Evolutionary conservation across 2,329 filamentous ascomycete genomes (phyloP), one percentile per base, ranked within the genome.

Genomic region (Trichophyton mentagrophytes): DNA sequence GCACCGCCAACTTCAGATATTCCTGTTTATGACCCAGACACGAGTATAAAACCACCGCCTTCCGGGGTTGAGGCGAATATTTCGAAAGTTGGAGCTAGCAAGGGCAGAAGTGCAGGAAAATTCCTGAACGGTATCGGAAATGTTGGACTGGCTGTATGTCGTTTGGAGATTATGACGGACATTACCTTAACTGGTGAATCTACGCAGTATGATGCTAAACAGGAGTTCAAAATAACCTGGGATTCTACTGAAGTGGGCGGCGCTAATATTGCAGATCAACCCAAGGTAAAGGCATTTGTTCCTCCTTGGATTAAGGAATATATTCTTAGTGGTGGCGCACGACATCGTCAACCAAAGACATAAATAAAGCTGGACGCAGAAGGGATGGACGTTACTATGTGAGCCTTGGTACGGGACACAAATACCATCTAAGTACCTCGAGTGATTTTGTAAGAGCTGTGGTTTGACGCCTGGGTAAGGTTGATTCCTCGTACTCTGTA

Each of bases 91-190:
- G 74, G 76, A 20, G 73, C 71, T 36, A 66, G 80, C 70, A 76
- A 72, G 81, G 86, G 69, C 17, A 84, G 90, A 66, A 86, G 85
- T 64, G 85, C 87, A 0, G 93, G 92, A 49, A 95, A 89, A 70
- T 91, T 89, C 77, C 78, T 97, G 59, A 78, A 77, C 36, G 87
- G 88, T 0, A 78, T 92, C 13, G 92, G 91, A 0, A 95, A 96
- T 70, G 75, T 97, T 33, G 93, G 93, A 1, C 78, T 99, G 59
- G 92, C 85, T 1, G 75, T 96, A 66, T 96, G 92, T 70, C 84
- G 92, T 27, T 74, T 97, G 66, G 90, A 95, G 76, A 85, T 86
- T 70, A 96, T 96, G 91, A 95, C 89, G 3, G 87, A 90, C 69
- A 76, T 93, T 56, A 78, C 78, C 38, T 76, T 93, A 60, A 87